Base-by-base conservation (phyloP, 2,329 filamentous ascomycete species). In the Phyllosticta capitalensis region DNA sequence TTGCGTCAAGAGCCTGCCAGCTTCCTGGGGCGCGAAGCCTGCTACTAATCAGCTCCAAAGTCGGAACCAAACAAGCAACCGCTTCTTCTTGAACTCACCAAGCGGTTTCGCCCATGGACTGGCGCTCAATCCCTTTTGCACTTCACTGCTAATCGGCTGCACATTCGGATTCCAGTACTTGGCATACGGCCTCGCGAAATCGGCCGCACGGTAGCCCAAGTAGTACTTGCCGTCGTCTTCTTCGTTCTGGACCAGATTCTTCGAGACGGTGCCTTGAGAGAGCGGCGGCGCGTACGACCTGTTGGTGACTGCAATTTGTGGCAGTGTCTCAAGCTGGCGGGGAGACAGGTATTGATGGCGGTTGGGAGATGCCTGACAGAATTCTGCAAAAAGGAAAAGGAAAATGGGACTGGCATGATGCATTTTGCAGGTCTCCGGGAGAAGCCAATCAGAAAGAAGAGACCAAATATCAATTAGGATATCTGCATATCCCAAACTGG, bases 111-210 rank as follows among this genome's bases (percentile, higher is more conserved):
- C 54, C 9, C 50, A 19, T 4, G 54, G 54, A 24, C 54, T 56
- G 2, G 20, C 49, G 12, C 49, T 54, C 5, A 58, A 12, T 9
- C 56, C 56, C 26, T 58, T 54, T n/a, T 52, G 49, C 28, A 53
- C 49, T 9, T 58, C 49, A 6, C 52, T 49, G 9, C 21, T 38
- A 3, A 58, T 52, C 5, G 24, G 9, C 5, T 7, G 22, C 7
- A 52, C 56, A 19, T 45, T n/a, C 6, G 49, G 28, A 19, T 53
- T 53, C 49, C 49, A 58, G 24, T 38, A 58, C 49, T 58, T 58
- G 28, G 56, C 28, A 14, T 45, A 58, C 19, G 56, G 56, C 12
- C 22, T 17, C 28, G 28, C 26, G 48, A 58, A 58, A n/a, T 58
- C 56, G 17, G 49, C 49, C 1, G 38, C 56, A 20, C 50, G 49